These are phyloP conservation scores for Escovopsis sp. DNA, from an alignment of 2,329 filamentous ascomycete species.

Conservation along the genomic window DNA sequence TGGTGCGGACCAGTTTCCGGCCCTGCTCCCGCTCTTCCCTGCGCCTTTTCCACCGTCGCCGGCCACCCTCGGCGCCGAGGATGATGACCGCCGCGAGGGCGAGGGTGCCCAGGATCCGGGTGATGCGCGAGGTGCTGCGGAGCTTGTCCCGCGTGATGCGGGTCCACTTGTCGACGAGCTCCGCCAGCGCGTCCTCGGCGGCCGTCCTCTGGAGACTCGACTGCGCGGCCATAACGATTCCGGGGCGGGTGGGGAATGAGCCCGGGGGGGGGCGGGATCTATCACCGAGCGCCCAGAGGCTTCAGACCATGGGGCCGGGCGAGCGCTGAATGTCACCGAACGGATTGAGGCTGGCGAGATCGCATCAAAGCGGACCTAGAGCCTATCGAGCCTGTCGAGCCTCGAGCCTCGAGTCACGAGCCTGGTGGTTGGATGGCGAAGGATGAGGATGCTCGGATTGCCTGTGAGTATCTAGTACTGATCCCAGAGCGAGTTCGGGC, in stretches of 20 bases:
- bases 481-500: no score
- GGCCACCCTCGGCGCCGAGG: constrained; percentile 61
- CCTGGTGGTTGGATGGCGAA: no score
- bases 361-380: no score
- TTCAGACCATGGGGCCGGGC: not conserved
- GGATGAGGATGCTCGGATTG: no score
- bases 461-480: no score
- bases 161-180: constrained; percentile 46
- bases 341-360: no score
- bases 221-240: constrained; percentile 59
- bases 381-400: no score
- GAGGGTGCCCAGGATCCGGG: constrained; percentile 61
- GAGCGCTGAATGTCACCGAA: no score
- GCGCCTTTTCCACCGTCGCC: constrained; percentile 58
- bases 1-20: constrained; percentile 66
- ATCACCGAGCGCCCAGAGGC: constrained; percentile 3
- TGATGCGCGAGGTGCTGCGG: constrained; percentile 50
- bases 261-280: constrained; percentile 1
- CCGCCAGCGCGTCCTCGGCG: constrained; percentile 50
- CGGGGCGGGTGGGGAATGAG: not conserved
- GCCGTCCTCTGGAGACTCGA: constrained; percentile 60
- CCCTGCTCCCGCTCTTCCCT: constrained; percentile 72
- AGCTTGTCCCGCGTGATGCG: constrained; percentile 37
- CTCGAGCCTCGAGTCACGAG: no score
- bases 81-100: constrained; percentile 66